phyloP scores from a whole-genome alignment of 2,329 filamentous ascomycete species.

The Atkinsonella texensis region DNA sequence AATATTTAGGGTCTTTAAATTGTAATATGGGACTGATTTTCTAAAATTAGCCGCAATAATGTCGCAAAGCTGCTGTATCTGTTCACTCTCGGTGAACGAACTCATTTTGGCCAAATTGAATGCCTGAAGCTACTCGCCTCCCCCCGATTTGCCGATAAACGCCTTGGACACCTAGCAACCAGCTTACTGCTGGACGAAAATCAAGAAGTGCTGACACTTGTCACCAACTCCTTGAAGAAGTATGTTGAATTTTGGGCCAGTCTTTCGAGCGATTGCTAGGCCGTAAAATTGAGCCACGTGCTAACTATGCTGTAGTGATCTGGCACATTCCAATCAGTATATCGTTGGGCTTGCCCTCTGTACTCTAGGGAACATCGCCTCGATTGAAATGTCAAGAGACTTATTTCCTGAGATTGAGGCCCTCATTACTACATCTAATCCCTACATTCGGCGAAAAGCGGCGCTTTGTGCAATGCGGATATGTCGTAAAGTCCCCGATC shows the following conservation, averaged over 20 bases:
- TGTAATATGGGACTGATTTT: background rate
- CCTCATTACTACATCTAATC: conserved; percentile 83
- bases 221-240: conserved; percentile 98
- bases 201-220: conserved; percentile 91
- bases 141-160: conserved; percentile 94
- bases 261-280: background rate
- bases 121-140: conserved; percentile 95
- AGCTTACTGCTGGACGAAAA: conserved; percentile 96
- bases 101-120: conserved; percentile 98
- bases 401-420: conserved; percentile 92
- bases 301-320: conserved; percentile 49
- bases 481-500: conserved; percentile 91
- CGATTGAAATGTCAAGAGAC: conserved; percentile 95
- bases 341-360: conserved; percentile 93
- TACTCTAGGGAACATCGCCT: conserved; percentile 94
- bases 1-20: background rate
- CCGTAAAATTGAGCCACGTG: background rate
- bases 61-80: conserved; percentile 97
- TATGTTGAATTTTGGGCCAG: conserved; percentile 30
- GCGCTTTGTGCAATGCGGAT: conserved; percentile 98
- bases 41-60: conserved; percentile 70
- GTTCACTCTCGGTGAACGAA: conserved; percentile 93
- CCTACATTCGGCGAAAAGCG: conserved; percentile 95
- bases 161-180: conserved; percentile 87
- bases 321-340: conserved; percentile 96